Base-by-base conservation (phyloP, 306 rosid species). In the Glycyrrhiza uralensis region DNA sequence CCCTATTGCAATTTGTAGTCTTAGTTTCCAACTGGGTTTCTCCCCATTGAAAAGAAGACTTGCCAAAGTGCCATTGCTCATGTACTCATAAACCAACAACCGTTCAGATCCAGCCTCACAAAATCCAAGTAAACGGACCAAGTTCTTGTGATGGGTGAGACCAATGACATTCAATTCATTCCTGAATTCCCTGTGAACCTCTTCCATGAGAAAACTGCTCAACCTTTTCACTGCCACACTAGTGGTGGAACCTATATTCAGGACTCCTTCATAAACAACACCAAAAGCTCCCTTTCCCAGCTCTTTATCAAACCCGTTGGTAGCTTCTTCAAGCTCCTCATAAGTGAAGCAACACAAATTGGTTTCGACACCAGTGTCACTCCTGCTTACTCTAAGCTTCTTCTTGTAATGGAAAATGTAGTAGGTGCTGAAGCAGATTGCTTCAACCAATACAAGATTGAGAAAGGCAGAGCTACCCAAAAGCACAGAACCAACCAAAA, bases 111-210 rank as follows among this genome's bases (percentile, higher is more conserved):
- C 72, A 9, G 52, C 38, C 23, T 62, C 77, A 42, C 73, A 78
- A 12, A 62, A 78, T 9, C 82, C 82, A 12, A 78, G 41, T 23
- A 78, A 6, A 11, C 73, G 67, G 33, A 78, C 82, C 66, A 78
- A 42, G 63, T 78, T 78, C 68, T 71, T 78, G 11, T 78, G 82
- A 18, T 78, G 82, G 7, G 77, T 78, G 30, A 41, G 73, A 49
- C 77, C 82, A 41, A 78, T 78, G 30, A 62, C 60, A 14, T 52
- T 62, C 17, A 78, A 22, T 23, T 78, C 82, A 62, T 78, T 78
- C 67, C 62, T 78, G 82, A 78, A 87, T 26, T 87, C 91, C 54
- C 36, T 71, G 26, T 79, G 79, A 41, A 19, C 68, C 18, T 84
- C 82, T 23, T 76, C 59, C 33, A 68, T 22, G 50, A 56, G 42